phyloP scores from a whole-genome alignment of 116 monocot genomes.

The Dioscorea cayenensis region DNA sequence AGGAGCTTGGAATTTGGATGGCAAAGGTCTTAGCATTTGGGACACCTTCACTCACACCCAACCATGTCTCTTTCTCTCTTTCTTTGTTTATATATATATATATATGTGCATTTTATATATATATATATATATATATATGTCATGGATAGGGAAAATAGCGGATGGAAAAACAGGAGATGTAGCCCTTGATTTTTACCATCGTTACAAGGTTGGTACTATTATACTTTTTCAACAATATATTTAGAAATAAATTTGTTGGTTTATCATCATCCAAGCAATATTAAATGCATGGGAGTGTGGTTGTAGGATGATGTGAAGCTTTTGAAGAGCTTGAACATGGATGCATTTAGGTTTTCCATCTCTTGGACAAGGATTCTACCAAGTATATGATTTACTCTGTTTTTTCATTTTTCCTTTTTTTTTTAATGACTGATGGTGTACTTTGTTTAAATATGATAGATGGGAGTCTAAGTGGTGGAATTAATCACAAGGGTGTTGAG shows the following conservation, averaged over 20 bases:
- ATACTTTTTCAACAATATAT: not conserved
- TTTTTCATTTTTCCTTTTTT: too few species aligned
- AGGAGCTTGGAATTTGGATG: constrained; percentile 6
- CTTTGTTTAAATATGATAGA: constrained; percentile 4
- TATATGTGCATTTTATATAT: too few species aligned
- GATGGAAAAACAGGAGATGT: constrained; percentile 30
- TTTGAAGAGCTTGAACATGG: constrained; percentile 19
- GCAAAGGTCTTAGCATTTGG: constrained; percentile 13
- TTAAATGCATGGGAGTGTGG: not conserved
- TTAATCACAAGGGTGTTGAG: constrained; percentile 39
- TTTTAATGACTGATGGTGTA: not conserved
- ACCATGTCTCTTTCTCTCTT: not conserved
- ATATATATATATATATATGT: not conserved
- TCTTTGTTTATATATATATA: not conserved
- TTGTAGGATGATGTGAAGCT: constrained; percentile 38
- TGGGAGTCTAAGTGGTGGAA: constrained; percentile 26
- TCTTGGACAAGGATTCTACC: constrained; percentile 51
- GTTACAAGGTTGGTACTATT: constrained; percentile 29
- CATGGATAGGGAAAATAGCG: constrained; percentile 18
- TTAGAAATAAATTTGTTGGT: not conserved
- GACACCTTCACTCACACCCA: constrained; percentile 9
- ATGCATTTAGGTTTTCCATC: constrained; percentile 41
- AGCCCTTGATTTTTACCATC: constrained; percentile 26
- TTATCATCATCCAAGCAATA: not conserved
- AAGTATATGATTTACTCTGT: not conserved